Base-by-base conservation (phyloP, 2,329 filamentous ascomycete species). In the Cercospora sp. region DNA sequence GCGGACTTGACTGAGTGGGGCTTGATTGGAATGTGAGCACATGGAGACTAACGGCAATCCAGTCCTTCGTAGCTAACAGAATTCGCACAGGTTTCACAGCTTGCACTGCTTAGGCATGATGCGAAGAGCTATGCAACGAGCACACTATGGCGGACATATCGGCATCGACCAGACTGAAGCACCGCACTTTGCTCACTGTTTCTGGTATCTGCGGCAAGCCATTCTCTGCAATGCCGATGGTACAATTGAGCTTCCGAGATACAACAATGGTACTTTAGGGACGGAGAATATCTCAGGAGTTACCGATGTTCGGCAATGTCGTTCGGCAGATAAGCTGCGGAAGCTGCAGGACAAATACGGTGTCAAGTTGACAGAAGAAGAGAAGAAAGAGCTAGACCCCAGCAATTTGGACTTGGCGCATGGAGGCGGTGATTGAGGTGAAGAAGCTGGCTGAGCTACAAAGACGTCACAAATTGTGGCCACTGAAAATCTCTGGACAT, bases 221-320 rank as follows among this genome's bases (percentile, higher is more conserved):
- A 45, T 69, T 9, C 64, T 67, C 18, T 69, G 68, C 23, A 26
- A 61, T 31, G 68, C 68, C 2, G 65, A 69, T 36, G 65, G 61
- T 16, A 67, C 64, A 2, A 65, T 69, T 18, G 68, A 69, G 62
- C 65, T 64, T n/a, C 61, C 64, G 28, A 58, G 64, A 45, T 66
- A 57, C 30, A 62, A 65, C 8, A 69, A 69, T 57, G 68, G 65
- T 9, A 65, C 68, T 18, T 7, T 65, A 8, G 36, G 48, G 5
- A 53, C 23, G 1, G 64, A 33, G 12, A 64, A 58, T 16, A 67
- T 69, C 8, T 65, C 61, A 36, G 68, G 68, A 13, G 57, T 65
- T 8, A 61, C 61, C 26, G 68, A 69, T 51, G 63, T 69, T 28
- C 42, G 68, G 40, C 60, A 65, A 30, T 69, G 68, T 63, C 60